A percentile compares a stretch with the other conserved stretches of the same genome.
Conservation (phyloP, 177 flowering plant species). For the Vitis hybrid region DNA sequence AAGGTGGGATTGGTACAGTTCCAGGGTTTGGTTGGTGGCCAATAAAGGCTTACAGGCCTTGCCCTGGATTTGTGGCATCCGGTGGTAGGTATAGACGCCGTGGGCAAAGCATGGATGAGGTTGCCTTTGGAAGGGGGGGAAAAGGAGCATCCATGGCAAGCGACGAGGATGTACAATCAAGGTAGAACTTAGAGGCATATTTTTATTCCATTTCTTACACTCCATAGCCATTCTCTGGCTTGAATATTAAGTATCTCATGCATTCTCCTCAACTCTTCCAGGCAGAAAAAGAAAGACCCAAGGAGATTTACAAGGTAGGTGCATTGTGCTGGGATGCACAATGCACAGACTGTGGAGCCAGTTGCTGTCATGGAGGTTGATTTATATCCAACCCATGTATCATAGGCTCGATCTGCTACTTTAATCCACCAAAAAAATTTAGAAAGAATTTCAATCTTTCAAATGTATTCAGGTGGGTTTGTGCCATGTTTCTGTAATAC, state of each 20-base stretch:
- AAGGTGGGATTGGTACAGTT: slow-evolving; percentile 93
- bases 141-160: slow-evolving; percentile 20
- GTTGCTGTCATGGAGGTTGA: not conserved
- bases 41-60: slow-evolving; percentile 93
- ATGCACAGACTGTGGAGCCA: not conserved
- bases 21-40: slow-evolving; percentile 99
- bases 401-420: no score
- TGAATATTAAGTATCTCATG: not conserved
- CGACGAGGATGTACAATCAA: slow-evolving; percentile 32
- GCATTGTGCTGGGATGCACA: not conserved
- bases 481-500: no score
- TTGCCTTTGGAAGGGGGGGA: slow-evolving; percentile 63
- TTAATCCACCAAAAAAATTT: no score
- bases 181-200: slow-evolving; percentile 31
- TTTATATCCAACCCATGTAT: not conserved
- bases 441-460: no score
- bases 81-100: slow-evolving; percentile 86
- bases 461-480: no score
- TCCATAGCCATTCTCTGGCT: not conserved
- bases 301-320: slow-evolving; percentile 31
- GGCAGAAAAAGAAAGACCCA: slow-evolving; percentile 33
- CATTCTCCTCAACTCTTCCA: slow-evolving; percentile 21
- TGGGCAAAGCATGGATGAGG: slow-evolving; percentile 98
- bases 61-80: slow-evolving; percentile 81
- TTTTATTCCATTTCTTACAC: not conserved